Percentiles rank a stretch among this genome's conserved stretches.
Evolutionary conservation across 2,329 filamentous ascomycete species (phyloP).

Genomic region (Exutisphaerella laricina): DNA sequence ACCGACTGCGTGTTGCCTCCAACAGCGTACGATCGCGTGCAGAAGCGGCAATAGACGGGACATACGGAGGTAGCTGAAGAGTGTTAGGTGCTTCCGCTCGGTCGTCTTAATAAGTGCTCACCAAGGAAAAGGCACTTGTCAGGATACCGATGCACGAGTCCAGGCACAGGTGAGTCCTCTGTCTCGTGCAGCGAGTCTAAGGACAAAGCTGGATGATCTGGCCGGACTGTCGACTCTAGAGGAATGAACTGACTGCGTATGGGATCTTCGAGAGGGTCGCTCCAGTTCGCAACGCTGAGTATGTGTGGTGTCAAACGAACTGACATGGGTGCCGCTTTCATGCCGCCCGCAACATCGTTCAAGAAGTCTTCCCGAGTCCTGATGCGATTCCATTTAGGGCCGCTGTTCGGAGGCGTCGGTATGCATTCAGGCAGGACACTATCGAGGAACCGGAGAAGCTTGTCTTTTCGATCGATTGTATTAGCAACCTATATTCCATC

Average conservation of each 20-base stretch:
- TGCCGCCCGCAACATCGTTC: slow-evolving; percentile 49
- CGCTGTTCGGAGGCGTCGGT: slow-evolving; percentile 32
- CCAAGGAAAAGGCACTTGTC: slow-evolving; percentile 59
- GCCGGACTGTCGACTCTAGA: slow-evolving; percentile 47
- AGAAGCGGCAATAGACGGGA: slow-evolving; percentile 58
- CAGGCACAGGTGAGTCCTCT: slow-evolving; percentile 51
- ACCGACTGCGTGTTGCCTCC: slow-evolving; percentile 52
- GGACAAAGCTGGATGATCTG: slow-evolving; percentile 51
- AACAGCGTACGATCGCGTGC: slow-evolving; percentile 56
- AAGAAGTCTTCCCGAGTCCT: slow-evolving; percentile 51
- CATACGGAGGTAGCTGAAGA: slow-evolving; percentile 53
- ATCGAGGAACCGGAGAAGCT: slow-evolving; percentile 47
- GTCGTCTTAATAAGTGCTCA: slow-evolving; percentile 32
- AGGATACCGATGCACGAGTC: slow-evolving; percentile 58
- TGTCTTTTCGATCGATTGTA: slow-evolving; percentile 45
- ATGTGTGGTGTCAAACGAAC: slow-evolving; percentile 57
- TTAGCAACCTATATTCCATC: slow-evolving; percentile 41
- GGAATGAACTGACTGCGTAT: slow-evolving; percentile 58
- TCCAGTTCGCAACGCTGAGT: slow-evolving; percentile 55
- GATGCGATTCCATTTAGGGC: slow-evolving; percentile 26
- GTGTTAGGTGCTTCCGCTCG: slow-evolving; percentile 6
- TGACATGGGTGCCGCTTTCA: slow-evolving; percentile 54
- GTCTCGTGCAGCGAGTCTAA: slow-evolving; percentile 57
- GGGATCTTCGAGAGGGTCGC: slow-evolving; percentile 53
- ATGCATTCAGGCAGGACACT: slow-evolving; percentile 48